phyloP scores from a whole-genome alignment of 1,284 basidiomycete genomes.

The Schizophyllum amplum region DNA sequence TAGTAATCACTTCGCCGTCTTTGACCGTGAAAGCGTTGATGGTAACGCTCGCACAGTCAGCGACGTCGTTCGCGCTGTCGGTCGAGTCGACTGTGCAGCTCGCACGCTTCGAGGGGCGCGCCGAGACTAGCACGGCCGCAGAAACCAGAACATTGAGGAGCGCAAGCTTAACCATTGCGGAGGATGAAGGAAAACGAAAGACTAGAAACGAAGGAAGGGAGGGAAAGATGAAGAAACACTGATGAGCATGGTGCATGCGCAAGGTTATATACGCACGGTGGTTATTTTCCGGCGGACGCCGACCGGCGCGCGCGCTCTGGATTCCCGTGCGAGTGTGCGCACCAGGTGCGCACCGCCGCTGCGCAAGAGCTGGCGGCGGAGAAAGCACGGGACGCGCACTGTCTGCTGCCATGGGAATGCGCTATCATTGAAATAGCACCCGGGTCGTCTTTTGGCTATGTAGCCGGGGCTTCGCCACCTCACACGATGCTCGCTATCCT shows the following conservation, averaged over 20 bases:
- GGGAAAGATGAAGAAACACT: background rate
- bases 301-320: background rate
- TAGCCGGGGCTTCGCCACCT: too few relatives aligned
- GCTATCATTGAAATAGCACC: background rate
- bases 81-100: conserved; percentile 16
- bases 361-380: background rate
- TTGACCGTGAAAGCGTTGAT: conserved; percentile 15
- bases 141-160: background rate
- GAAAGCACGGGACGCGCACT: background rate
- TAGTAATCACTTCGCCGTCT: conserved; percentile 6
- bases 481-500: too few relatives aligned
- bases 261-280: background rate
- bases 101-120: conserved; percentile 12
- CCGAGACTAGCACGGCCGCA: background rate
- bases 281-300: background rate
- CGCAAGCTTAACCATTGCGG: background rate
- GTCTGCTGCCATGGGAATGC: background rate
- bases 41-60: conserved; percentile 12
- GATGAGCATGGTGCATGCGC: background rate
- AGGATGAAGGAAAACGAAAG: background rate
- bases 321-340: background rate
- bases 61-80: conserved; percentile 10
- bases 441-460: too few relatives aligned
- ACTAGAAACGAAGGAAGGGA: background rate
- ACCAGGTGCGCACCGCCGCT: background rate